Evolutionary conservation across 345 rosid genomes (phyloP).

Genomic region (Murraya koenigii): DNA sequence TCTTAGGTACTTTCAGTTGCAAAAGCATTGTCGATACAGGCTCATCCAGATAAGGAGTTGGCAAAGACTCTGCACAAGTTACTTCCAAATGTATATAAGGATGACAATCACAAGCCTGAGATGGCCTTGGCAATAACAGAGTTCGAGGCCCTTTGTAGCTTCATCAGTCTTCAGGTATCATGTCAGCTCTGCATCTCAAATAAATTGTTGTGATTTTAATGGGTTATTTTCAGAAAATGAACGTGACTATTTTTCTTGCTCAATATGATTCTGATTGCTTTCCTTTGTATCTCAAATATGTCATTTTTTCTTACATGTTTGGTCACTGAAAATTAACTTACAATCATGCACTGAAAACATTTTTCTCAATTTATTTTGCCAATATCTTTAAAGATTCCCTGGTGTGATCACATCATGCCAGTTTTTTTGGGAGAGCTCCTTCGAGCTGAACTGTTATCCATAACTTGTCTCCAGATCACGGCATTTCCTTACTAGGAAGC

Average conservation of each 20-base stretch:
- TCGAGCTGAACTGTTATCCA: neutral
- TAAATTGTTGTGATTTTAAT: neutral
- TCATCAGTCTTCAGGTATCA: constrained; percentile 65
- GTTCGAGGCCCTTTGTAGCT: constrained; percentile 92
- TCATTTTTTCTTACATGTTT: neutral
- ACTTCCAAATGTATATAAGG: constrained; percentile 76
- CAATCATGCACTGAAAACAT: neutral
- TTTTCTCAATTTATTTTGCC: neutral
- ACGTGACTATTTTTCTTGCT: neutral
- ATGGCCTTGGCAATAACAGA: constrained; percentile 97
- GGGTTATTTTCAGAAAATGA: neutral
- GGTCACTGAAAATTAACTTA: neutral
- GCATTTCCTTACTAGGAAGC: neutral
- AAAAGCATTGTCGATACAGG: constrained; percentile 93
- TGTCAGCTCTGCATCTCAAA: neutral
- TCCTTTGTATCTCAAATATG: neutral
- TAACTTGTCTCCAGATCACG: neutral
- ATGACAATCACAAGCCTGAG: constrained; percentile 94
- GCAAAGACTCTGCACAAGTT: constrained; percentile 71
- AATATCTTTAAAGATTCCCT: neutral
- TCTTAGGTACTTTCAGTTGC: constrained; percentile 85
- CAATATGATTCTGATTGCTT: neutral
- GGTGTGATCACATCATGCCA: neutral
- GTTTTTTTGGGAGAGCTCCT: neutral
- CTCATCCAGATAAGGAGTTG: constrained; percentile 87